Evolutionary conservation across 2,329 filamentous ascomycete species (phyloP), one percentile per base, ranked within the genome.

Genomic region (Cadophora sp.): DNA sequence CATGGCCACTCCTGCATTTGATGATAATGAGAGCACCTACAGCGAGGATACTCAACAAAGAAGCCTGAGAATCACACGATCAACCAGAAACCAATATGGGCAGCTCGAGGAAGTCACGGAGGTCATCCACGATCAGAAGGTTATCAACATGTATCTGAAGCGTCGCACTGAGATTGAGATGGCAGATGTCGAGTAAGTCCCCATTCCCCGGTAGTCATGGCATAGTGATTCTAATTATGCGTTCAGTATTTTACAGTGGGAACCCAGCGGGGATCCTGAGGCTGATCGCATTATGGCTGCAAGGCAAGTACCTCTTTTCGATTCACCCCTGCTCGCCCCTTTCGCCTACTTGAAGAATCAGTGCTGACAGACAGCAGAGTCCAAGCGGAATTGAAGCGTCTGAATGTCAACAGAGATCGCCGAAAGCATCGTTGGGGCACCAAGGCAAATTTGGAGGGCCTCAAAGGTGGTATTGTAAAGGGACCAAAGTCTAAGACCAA

Each of bases 341-440:
- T 40, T 14, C 22, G 11, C 11, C n/a, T 8, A 8, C 8, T 14
- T 31, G 11, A 27, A 34, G 60, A 53, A 55, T 50, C 26, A 14
- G 48, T 37, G 59, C 70, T 71, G 43, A 71, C 65, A 66, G 67
- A 72, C 64, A 60, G 64, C 64, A 92, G 89, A 67, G 83, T 94
- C 69, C 84, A 89, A 75, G 86, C 87, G 73, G 95, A 98, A 79
- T 87, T 97, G 64, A 89, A 89, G 63, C 91, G 96, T 72, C 87
- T 99, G 37, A 88, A 96, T 77, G 92, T 94, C 76, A 99, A 98
- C 83, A 93, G 93, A 74, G 94, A 97, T 72, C 91, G 95, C 72
- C 89, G 94, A 71, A 90, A 95, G 76, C 93, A 92, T 69, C 93
- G 95, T 76, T 95, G 98, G 78, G 94, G 95, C 77, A 92, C 93